Evolutionary conservation across 352 stramenopile species (phyloP), one percentile per base, ranked within the genome.

Genomic region (Halophytophthora polymorphica): DNA sequence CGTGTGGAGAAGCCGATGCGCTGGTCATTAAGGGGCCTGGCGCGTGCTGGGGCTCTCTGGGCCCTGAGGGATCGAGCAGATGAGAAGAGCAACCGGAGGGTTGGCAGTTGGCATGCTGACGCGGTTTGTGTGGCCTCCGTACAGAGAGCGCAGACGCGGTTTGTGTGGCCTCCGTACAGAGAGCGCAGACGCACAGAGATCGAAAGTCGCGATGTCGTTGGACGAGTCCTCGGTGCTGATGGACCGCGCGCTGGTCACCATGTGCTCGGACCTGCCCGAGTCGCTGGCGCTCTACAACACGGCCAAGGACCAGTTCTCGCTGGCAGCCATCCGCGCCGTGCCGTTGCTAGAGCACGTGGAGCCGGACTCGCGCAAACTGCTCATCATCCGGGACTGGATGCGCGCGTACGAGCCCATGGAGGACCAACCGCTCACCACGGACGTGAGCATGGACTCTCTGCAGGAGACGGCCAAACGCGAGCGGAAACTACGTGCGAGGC

Each of bases 221-320:
- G 63, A 85, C 14, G 76, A 92, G 61, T 85, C 78, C 10, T 70
- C 66, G 10, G 69, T 86, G 50, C 66, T 92, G 15, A 71, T 92
- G 57, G 82, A 92, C 61, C 78, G 82, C 40, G 75, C 78, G 49
- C 68, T 92, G 1, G 78, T 92, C 54, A 92, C 82, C 58, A 66
- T 92, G 37, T 92, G 78, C 51, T 43, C 55, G 22, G 75, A 89
- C 50, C 67, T 92, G 45, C 82, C 82, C n/a, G 82, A 92, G 67
- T 86, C 77, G 11, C 57, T 92, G 17, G 78, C 74, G 13, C 72
- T 92, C 1, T 88, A 88, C 58, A 83, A 92, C 48, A 92, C 78
- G 2, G 67, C 61, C 13, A 83, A 82, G 41, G 78, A 92, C 58
- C 69, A 90, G 50, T 59, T 88, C 25, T 80, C 66, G 39, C 56